phyloP scores from a whole-genome alignment of 805 yeast genomes.

The Pichia gijzeniarum region DNA sequence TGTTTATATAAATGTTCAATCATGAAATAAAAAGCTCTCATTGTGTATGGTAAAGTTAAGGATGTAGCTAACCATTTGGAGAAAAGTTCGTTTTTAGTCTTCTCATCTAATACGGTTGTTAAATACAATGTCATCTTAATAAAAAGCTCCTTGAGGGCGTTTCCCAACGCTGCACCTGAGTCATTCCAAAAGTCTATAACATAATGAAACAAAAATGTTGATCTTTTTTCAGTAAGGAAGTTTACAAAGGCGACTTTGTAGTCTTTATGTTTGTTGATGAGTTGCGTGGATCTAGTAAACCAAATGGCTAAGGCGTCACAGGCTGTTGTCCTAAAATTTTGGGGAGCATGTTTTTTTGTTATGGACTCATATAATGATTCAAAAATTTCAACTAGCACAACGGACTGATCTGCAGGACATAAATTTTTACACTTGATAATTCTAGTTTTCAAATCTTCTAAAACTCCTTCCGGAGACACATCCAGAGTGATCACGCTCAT shows the following conservation, averaged over 20 bases:
- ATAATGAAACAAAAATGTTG: conserved; percentile 39
- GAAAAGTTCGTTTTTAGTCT: conserved; percentile 23
- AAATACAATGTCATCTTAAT: conserved; percentile 41
- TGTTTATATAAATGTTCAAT: conserved; percentile 51
- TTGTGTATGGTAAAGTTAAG: conserved; percentile 39
- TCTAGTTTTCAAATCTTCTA: not conserved
- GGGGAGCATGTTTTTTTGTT: conserved; percentile 30
- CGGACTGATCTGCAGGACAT: conserved; percentile 4
- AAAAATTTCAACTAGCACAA: not conserved
- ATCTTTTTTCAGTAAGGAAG: conserved; percentile 16
- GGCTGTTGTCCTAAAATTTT: conserved; percentile 35
- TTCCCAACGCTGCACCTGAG: conserved; percentile 62
- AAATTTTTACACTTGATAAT: conserved; percentile 2
- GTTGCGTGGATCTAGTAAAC: conserved; percentile 50
- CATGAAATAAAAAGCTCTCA: conserved; percentile 56
- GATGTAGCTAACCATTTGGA: conserved; percentile 41
- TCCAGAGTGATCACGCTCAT: too few relatives aligned
- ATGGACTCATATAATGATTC: conserved; percentile 30
- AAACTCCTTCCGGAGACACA: not conserved
- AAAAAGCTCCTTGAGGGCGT: conserved; percentile 59
- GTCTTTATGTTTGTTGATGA: conserved; percentile 8
- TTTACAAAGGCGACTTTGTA: not conserved
- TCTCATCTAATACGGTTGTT: conserved; percentile 12
- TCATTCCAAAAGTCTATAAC: conserved; percentile 66
- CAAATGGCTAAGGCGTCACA: conserved; percentile 63